A percentile compares a stretch with the other conserved stretches of the same genome.
Conservation (phyloP, 371 early-diverging fungal genomes). For the Choanephora cucurbitarum region DNA sequence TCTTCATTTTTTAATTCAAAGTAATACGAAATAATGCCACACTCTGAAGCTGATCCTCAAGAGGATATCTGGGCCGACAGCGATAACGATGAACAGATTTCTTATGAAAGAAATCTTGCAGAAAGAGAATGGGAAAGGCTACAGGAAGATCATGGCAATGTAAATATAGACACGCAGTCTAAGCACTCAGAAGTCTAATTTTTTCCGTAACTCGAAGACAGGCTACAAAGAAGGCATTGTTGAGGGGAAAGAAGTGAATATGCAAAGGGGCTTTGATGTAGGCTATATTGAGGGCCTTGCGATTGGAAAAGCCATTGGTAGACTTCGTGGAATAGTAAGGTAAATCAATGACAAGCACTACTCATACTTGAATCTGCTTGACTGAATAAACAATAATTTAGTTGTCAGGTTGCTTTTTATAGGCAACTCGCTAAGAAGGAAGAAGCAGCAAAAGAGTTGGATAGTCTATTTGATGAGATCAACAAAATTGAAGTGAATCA, state of each 20-base stretch:
- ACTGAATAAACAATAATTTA: slow-evolving; percentile 4
- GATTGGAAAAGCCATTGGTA: slow-evolving; percentile 51
- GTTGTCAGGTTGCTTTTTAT: slow-evolving; percentile 36
- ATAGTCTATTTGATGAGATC: slow-evolving; percentile 34
- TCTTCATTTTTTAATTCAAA: background rate
- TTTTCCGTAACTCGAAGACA: slow-evolving; percentile 32
- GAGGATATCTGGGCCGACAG: slow-evolving; percentile 59
- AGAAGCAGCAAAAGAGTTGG: slow-evolving; percentile 19
- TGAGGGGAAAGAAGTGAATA: slow-evolving; percentile 62
- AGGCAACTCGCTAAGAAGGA: slow-evolving; percentile 28
- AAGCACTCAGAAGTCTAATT: background rate
- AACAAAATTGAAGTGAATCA: slow-evolving; percentile 34
- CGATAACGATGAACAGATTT: slow-evolving; percentile 27
- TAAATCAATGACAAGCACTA: slow-evolving; percentile 9
- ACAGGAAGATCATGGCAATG: slow-evolving; percentile 61
- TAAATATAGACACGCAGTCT: slow-evolving; percentile 15
- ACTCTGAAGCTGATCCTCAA: background rate
- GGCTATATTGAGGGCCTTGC: slow-evolving; percentile 56
- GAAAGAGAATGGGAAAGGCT: slow-evolving; percentile 57
- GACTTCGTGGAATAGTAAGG: slow-evolving; percentile 55
- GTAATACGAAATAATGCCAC: background rate
- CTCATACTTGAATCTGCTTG: background rate
- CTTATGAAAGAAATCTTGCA: slow-evolving; percentile 53
- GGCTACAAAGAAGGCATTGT: slow-evolving; percentile 69
- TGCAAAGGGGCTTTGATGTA: slow-evolving; percentile 65